Base-by-base conservation (phyloP, 352 stramenopile genomes). In the Paralagenidium karlingii region DNA sequence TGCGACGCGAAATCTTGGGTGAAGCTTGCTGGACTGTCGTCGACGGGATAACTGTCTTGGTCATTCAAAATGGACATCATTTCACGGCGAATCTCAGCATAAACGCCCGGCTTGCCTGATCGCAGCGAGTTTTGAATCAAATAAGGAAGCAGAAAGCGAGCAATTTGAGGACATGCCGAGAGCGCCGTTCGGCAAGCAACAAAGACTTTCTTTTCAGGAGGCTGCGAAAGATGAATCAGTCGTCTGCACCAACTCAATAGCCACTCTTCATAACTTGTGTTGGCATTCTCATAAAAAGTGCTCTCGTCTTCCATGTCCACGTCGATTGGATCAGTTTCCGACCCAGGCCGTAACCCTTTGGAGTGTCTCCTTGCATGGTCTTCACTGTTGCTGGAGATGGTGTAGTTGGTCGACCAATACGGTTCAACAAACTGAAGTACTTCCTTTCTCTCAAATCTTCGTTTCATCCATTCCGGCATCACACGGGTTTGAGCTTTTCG, bases 391-490 rank as follows among this genome's bases (percentile, higher is more conserved):
- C 37, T 52, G 9, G 39, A 30, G 10, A 33, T 49, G 2, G 47
- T 51, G 47, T 95, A 95, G 27, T 85, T 80, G 20, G 81, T 90
- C 29, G 73, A 82, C 82, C 80, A 95, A 39, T 93, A 95, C 8
- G 81, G 82, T 33, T 87, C 76, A 7, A 94, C 64, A 43, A 91
- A 82, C 48, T 95, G 73, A 27, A 94, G 50, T 5, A 94, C 68
- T 30, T 85, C 63, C 45, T 85, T 86, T 16, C 71, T 62, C 27
- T 92, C 76, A 38, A 92, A 90, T 42, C 73, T 40, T 30, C 76
- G 61, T 48, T 82, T 86, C 57, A 92, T 82, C 74, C 78, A 88
- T 22, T 89, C 78, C 1, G 75, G 75, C 68, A 92, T 88, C 12
- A 39, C 24, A 8, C 38, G 33, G 16, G 33, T 55, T 2, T 27